Evolutionary conservation across 331 rosid genomes (phyloP).

Genomic region (Ulmus americana): DNA sequence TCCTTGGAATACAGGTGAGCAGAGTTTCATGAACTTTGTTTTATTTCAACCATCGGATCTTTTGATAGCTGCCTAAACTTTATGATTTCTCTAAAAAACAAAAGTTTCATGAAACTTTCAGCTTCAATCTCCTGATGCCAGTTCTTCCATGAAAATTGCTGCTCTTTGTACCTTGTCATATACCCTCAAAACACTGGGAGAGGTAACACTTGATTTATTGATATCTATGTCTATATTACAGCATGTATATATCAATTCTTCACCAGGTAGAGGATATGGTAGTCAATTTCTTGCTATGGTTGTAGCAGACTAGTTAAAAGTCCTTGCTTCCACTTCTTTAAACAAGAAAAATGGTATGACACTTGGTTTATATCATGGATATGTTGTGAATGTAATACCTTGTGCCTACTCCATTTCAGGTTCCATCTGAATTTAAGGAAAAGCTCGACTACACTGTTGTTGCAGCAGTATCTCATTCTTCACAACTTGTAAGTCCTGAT

Average conservation of each 20-base stretch:
- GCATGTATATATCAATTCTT: not conserved
- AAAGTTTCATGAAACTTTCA: constrained; percentile 28
- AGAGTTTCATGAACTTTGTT: constrained; percentile 14
- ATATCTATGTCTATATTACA: not conserved
- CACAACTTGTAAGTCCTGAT: constrained; percentile 66
- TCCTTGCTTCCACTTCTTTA: not conserved
- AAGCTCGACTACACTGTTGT: constrained; percentile 82
- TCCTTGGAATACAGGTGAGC: constrained; percentile 71
- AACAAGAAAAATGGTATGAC: not conserved
- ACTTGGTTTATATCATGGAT: not conserved
- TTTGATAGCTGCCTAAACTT: constrained; percentile 5
- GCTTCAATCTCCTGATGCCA: constrained; percentile 72
- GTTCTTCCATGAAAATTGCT: constrained; percentile 79
- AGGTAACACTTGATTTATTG: constrained; percentile 42
- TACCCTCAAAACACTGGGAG: constrained; percentile 81
- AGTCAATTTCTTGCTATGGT: not conserved
- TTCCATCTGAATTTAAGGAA: constrained; percentile 86
- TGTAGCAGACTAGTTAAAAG: not conserved
- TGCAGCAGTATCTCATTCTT: constrained; percentile 83
- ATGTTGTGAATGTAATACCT: not conserved
- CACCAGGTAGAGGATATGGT: not conserved
- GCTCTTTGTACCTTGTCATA: constrained; percentile 76
- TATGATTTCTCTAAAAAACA: constrained; percentile 10
- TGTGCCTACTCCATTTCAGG: constrained; percentile 48
- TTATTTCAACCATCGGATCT: constrained; percentile 7